A percentile compares a stretch with the other conserved stretches of the same genome.
Evolutionary conservation across 2,329 filamentous ascomycete species (phyloP).

Genomic region (Aspergillus ruber): DNA sequence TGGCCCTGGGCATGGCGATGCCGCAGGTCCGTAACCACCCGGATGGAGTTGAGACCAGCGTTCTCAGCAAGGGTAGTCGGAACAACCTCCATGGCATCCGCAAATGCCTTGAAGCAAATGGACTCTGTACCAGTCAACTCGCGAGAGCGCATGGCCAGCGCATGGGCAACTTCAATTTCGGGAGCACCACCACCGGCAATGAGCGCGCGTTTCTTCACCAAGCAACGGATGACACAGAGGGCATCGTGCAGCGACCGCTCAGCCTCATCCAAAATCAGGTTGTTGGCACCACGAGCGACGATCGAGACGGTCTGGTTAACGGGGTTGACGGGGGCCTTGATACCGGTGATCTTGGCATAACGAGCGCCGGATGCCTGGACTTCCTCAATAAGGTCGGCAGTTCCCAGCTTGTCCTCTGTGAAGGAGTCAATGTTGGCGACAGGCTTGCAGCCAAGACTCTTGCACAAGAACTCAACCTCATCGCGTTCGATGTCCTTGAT

Average conservation of each 20-base stretch:
- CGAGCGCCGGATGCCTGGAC: conserved; percentile 78
- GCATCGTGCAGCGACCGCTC: conserved; percentile 96
- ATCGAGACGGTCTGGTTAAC: conserved; percentile 79
- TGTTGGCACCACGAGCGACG: conserved; percentile 89
- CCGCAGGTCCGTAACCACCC: conserved; percentile 91
- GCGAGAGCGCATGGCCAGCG: conserved; percentile 74
- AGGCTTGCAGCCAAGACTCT: conserved; percentile 96
- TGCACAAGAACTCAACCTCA: conserved; percentile 99
- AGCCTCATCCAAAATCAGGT: conserved; percentile 89
- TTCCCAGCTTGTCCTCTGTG: conserved; percentile 94
- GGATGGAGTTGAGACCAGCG: conserved; percentile 95
- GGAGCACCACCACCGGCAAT: conserved; percentile 95
- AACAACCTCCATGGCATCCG: conserved; percentile 93
- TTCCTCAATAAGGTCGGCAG: conserved; percentile 90
- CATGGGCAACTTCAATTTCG: conserved; percentile 90
- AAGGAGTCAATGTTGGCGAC: conserved; percentile 98
- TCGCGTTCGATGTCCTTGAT: conserved; percentile 98
- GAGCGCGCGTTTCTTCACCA: conserved; percentile 99
- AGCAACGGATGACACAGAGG: conserved; percentile 90
- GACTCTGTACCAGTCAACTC: conserved; percentile 84
- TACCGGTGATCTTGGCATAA: conserved; percentile 91
- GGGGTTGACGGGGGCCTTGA: conserved; percentile 60
- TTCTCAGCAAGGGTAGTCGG: conserved; percentile 97
- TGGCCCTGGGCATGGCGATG: conserved; percentile 93
- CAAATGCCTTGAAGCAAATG: conserved; percentile 99